Base-by-base conservation (phyloP, 2,329 filamentous ascomycete species). In the Aspergillus pseudoterreus region DNA sequence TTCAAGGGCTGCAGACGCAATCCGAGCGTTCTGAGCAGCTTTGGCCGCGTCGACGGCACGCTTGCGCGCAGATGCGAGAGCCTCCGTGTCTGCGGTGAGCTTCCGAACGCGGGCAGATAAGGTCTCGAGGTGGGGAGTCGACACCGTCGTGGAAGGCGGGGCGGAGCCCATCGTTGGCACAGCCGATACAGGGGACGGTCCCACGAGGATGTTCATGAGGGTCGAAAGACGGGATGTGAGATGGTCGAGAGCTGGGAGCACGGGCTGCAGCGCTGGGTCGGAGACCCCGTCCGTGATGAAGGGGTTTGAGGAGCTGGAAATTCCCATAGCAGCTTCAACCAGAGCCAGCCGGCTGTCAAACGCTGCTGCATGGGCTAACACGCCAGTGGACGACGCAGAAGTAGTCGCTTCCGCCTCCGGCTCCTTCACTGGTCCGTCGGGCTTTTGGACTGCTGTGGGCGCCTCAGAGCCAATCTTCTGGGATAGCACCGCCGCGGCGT, bases 281-380 rank as follows among this genome's bases (percentile, higher is more conserved):
- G 72, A 59, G 85, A 84, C 55, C 19, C 66, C 66, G 32, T 69
- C 65, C 21, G 65, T 59, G 43, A 73, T 61, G 51, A 72, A 69
- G 1, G 86, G 81, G 57, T 88, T 77, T 10, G 83, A 80, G 0
- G 85, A 83, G 19, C 85, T 84, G 38, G 84, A 87, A 45, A 96
- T 81, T 9, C 94, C 94, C 24, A 99, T 81, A 1, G 85, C 82
- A 59, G 84, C 84, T 74, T 99, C 94, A 44, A 99, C 77, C 27
- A 87, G 76, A 2, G 86, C 76, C 17, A 99, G 82, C 4, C 94
- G 84, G 27, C 83, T 81, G 66, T 97, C 92, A 63, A 99, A 96
- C 56, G 94, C 88, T 21, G 92, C 89, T 6, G 90, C 87, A 69
- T 91, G 88, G 32, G 85, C 83, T 33, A 96, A 78, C 22, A 88